Percentiles rank a stretch among this genome's conserved stretches.
These are phyloP conservation scores for Saccharomyces hybrid DNA, from an alignment of 1,139 yeast species.

Conservation along the genomic window DNA sequence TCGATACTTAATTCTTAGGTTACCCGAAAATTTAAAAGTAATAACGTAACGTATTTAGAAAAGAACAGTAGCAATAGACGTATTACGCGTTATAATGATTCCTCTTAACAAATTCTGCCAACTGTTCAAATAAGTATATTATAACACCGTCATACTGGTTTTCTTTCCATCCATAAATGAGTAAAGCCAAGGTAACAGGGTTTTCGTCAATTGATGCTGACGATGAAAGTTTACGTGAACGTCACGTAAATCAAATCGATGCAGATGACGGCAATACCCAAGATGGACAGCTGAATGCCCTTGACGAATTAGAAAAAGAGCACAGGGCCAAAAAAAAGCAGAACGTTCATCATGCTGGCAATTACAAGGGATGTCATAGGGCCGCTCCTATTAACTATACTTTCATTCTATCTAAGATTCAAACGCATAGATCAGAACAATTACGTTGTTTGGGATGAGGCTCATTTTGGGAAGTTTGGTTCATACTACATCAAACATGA, in stretches of 20 bases:
- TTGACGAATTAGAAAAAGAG: background rate
- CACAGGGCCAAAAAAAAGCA: background rate
- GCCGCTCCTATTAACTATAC: slow-evolving; percentile 39
- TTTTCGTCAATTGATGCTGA: background rate
- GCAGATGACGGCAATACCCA: background rate
- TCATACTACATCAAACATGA: slow-evolving; percentile 56
- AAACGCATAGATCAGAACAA: slow-evolving; percentile 55
- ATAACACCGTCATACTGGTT: background rate
- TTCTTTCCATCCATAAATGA: background rate
- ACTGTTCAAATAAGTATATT: no score
- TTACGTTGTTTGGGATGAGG: slow-evolving; percentile 91
- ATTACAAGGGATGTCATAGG: background rate
- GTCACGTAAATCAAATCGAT: background rate
- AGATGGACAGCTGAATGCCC: background rate
- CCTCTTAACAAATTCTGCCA: no score
- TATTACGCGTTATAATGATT: background rate
- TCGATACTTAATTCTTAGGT: background rate
- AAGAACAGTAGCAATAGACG: background rate
- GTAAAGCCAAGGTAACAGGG: background rate
- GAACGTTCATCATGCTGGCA: background rate
- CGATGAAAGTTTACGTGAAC: slow-evolving; percentile 9
- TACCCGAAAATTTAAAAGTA: background rate
- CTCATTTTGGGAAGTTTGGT: slow-evolving; percentile 66
- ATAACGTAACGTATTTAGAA: background rate
- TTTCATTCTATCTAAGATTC: slow-evolving; percentile 63